phyloP scores from a whole-genome alignment of 1,284 basidiomycete species.

The Xerocomus amazonicus region DNA sequence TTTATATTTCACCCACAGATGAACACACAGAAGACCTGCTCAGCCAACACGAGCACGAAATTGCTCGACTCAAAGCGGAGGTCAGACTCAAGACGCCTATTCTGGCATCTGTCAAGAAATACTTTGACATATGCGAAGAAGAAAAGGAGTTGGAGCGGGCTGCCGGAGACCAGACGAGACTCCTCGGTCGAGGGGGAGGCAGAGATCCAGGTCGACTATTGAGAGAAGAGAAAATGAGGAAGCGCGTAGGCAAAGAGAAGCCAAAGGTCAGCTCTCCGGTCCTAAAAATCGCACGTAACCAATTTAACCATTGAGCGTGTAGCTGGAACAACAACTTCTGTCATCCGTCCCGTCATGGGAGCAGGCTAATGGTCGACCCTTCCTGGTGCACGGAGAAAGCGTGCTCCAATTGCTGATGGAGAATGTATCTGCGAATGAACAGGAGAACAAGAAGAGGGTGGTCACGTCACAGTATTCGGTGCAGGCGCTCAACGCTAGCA shows the following conservation, averaged over 20 bases:
- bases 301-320: constrained; percentile 6
- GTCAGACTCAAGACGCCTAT: constrained; percentile 73
- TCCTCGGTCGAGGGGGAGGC: constrained; percentile 65
- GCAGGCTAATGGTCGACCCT: constrained; percentile 67
- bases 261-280: constrained; percentile 64
- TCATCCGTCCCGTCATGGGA: constrained; percentile 86
- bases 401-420: constrained; percentile 80
- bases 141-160: constrained; percentile 83
- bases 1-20: constrained; percentile 45
- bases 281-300: constrained; percentile 4
- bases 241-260: constrained; percentile 92
- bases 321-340: constrained; percentile 90
- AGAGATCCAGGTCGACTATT: constrained; percentile 77
- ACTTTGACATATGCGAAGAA: constrained; percentile 89
- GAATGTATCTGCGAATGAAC: constrained; percentile 62
- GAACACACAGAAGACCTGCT: constrained; percentile 88
- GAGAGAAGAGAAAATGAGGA: constrained; percentile 96
- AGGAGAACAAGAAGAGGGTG: constrained; percentile 67
- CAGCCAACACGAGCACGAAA: constrained; percentile 85
- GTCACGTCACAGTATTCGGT: constrained; percentile 29
- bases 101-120: constrained; percentile 78
- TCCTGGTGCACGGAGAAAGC: constrained; percentile 84
- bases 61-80: constrained; percentile 77
- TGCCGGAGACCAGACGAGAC: constrained; percentile 73
- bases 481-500: constrained; percentile 42